Percentiles rank a stretch among this genome's conserved stretches.
Evolutionary conservation across 805 yeast genomes (phyloP).

Genomic region (Suhomyces sp.): DNA sequence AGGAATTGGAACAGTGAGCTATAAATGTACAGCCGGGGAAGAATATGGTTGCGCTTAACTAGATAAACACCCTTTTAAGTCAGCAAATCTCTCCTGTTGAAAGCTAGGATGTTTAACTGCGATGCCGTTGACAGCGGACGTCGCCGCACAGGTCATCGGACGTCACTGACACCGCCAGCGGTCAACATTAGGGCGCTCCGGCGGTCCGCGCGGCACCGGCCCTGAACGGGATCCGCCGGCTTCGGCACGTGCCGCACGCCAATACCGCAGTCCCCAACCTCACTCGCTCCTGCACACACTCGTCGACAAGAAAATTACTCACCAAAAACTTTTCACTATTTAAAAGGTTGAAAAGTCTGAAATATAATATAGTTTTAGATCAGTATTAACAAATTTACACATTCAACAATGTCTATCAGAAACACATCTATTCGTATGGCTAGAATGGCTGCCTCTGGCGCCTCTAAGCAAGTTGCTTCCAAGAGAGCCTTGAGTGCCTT

Average conservation of each 20-base stretch:
- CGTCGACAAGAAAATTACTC: constrained; percentile 4
- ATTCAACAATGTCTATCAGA: constrained; percentile 41
- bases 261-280: neutral
- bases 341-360: constrained; percentile 2
- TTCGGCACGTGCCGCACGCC: constrained; percentile 3
- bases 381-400: neutral
- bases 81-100: neutral
- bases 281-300: constrained; percentile 1
- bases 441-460: constrained; percentile 44
- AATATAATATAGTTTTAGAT: neutral
- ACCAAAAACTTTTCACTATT: constrained; percentile 4
- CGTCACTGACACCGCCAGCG: neutral
- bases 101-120: neutral
- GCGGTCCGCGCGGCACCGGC: constrained; percentile 4
- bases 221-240: constrained; percentile 1
- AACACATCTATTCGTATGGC: constrained; percentile 44
- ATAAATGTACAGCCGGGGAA: too few species aligned
- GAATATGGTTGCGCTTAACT: too few species aligned
- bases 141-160: neutral
- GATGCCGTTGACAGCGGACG: neutral
- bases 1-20: neutral
- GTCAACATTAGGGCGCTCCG: neutral
- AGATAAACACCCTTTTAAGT: neutral
- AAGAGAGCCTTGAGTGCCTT: constrained; percentile 66
- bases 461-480: constrained; percentile 45